Base-by-base conservation (phyloP, 2,329 filamentous ascomycete species). In the Aspergillus intermedius region DNA sequence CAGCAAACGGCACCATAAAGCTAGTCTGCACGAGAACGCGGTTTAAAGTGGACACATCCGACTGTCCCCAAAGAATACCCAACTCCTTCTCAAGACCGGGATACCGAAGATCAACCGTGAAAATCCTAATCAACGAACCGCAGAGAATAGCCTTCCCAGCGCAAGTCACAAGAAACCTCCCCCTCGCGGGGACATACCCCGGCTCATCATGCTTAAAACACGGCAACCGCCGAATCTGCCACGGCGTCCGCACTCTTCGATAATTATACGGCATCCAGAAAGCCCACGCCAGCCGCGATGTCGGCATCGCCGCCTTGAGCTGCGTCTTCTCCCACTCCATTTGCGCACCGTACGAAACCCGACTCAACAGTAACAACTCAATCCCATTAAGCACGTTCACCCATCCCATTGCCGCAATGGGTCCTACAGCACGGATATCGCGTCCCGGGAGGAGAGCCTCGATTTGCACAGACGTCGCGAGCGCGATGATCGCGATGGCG, bases 191-290 rank as follows among this genome's bases (percentile, higher is more conserved):
- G 3, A 49, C 39, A 28, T 45, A 45, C 1, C 3, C 13, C 1
- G 45, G 42, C 8, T 46, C 28, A 1, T n/a, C 4, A 12, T n/a
- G 21, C 23, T 48, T 21, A 23, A 53, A 53, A 1, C 8, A 5
- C 1, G 54, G 51, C 5, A 60, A 25, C 4, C 22, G 41, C 5
- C n/a, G 15, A 25, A 58, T 54, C 44, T 57, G 51, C 54, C 56
- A 58, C n/a, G 57, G 57, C 3, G 57, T 58, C 42, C 49, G 46
- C 30, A 60, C 52, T 15, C 57, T 54, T 4, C 57, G 56, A 46
- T 54, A 57, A 30, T 60, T 60, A 42, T 54, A 57, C 3, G 54
- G 41, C 5, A 54, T 50, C 7, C 21, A 32, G 5, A 54, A 9
- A 5, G 54, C 48, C 48, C 51, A 58, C 45, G 48, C 5, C 2